These are phyloP conservation scores for Anethum foeniculum DNA, from an alignment of 140 eudicot genomes.

Conservation along the genomic window DNA sequence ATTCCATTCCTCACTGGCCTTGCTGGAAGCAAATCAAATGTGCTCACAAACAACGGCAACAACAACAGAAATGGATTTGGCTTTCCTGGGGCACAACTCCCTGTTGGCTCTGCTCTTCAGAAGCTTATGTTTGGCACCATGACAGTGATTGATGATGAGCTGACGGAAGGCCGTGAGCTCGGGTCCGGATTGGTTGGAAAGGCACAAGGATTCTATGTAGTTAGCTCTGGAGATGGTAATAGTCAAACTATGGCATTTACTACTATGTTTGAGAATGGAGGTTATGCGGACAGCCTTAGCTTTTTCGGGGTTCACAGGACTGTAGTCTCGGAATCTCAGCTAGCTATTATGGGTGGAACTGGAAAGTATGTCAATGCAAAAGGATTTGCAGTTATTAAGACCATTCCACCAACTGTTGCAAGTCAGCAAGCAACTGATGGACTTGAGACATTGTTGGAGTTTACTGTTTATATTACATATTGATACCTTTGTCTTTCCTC, in stretches of 20 bases:
- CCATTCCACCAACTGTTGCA: slow-evolving; percentile 15
- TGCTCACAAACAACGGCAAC: slow-evolving; percentile 37
- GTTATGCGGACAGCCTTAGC: slow-evolving; percentile 46
- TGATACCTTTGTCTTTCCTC: not conserved
- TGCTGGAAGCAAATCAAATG: slow-evolving; percentile 45
- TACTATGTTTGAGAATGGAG: slow-evolving; percentile 48
- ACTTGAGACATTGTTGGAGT: slow-evolving; percentile 44
- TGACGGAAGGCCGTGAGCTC: slow-evolving; percentile 61
- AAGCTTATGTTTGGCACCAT: slow-evolving; percentile 71
- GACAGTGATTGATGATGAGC: slow-evolving; percentile 57
- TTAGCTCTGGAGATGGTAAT: slow-evolving; percentile 55
- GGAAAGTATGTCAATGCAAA: slow-evolving; percentile 65
- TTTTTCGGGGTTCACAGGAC: slow-evolving; percentile 63
- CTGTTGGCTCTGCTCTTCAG: slow-evolving; percentile 38
- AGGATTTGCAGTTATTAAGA: slow-evolving; percentile 44
- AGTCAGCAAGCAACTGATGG: slow-evolving; percentile 44
- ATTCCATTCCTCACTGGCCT: slow-evolving; percentile 75
- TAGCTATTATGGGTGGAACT: slow-evolving; percentile 69
- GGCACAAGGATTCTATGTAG: slow-evolving; percentile 59
- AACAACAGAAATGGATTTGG: slow-evolving; percentile 28
- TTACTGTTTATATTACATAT: slow-evolving; percentile 25
- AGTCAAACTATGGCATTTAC: slow-evolving; percentile 62
- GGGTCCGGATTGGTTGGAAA: slow-evolving; percentile 52
- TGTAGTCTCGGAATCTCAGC: slow-evolving; percentile 48
- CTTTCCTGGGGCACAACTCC: slow-evolving; percentile 37